phyloP scores from a whole-genome alignment of 2,329 filamentous ascomycete species.

The Byssothecium circinans region DNA sequence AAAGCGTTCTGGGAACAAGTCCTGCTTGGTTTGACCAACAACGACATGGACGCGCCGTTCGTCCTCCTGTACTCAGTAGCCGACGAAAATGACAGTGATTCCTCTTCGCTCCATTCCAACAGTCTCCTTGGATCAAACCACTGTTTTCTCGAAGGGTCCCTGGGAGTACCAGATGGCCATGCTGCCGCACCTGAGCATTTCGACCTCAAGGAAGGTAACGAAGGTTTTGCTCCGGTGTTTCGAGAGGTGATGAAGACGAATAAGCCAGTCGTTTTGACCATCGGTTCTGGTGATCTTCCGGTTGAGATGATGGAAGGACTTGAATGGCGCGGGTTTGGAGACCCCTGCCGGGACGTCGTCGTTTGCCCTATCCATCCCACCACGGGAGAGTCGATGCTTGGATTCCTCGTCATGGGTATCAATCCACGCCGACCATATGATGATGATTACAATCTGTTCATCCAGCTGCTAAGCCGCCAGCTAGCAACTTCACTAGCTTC shows the following conservation, averaged over 20 bases:
- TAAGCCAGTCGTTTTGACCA: conserved; percentile 67
- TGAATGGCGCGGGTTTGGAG: conserved; percentile 69
- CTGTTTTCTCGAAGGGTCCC: conserved; percentile 69
- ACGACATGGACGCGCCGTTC: conserved; percentile 76
- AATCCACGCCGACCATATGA: conserved; percentile 80
- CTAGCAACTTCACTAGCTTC: conserved; percentile 79
- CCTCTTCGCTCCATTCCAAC: conserved; percentile 70
- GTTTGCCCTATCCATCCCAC: conserved; percentile 80
- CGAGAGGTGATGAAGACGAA: conserved; percentile 72
- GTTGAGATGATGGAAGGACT: conserved; percentile 66
- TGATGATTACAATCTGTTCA: conserved; percentile 76
- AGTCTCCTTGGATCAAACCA: conserved; percentile 64
- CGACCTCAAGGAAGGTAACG: conserved; percentile 69
- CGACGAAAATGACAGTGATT: conserved; percentile 71
- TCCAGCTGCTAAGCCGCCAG: conserved; percentile 73
- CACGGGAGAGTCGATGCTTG: conserved; percentile 70
- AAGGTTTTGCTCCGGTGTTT: conserved; percentile 76
- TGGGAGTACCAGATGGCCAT: conserved; percentile 70
- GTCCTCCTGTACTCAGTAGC: conserved; percentile 74
- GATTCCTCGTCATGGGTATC: conserved; percentile 76
- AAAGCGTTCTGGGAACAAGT: conserved; percentile 74
- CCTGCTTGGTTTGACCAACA: conserved; percentile 68
- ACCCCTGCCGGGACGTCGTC: conserved; percentile 70
- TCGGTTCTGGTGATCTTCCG: conserved; percentile 68
- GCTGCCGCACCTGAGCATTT: conserved; percentile 61